phyloP scores from a whole-genome alignment of 495 filamentous ascomycete species.

The Sabuloglossum arenarium region DNA sequence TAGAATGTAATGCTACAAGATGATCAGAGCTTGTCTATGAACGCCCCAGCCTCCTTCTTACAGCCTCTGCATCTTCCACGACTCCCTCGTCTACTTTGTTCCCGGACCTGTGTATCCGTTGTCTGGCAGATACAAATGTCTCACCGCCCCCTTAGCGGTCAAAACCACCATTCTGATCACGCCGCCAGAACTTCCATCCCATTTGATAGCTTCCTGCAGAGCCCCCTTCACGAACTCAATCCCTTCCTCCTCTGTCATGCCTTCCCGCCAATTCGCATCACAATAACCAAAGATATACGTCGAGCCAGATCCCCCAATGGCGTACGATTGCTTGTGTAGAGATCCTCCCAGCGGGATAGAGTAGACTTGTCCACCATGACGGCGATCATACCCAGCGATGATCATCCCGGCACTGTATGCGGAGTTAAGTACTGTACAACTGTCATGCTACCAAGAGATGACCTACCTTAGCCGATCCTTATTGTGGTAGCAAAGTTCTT shows the following conservation, averaged over 20 bases:
- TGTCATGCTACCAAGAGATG: not conserved
- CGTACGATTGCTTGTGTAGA: conserved; percentile 87
- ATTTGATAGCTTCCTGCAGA: conserved; percentile 87
- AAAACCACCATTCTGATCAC: conserved; percentile 95
- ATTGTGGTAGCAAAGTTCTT: conserved; percentile 93
- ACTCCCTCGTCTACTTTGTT: conserved; percentile 15
- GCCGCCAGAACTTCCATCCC: conserved; percentile 96
- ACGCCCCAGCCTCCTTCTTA: no score
- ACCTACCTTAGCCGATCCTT: conserved; percentile 71
- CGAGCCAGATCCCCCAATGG: conserved; percentile 91
- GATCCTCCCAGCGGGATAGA: conserved; percentile 93
- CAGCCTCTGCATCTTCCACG: not conserved
- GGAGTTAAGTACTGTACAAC: conserved; percentile 2
- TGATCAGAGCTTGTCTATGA: not conserved
- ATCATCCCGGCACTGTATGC: conserved; percentile 71
- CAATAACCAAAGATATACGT: conserved; percentile 99
- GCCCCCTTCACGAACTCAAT: conserved; percentile 80
- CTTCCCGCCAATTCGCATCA: conserved; percentile 87
- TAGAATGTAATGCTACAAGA: not conserved
- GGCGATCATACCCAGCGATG: conserved; percentile 85
- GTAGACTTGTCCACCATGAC: conserved; percentile 90
- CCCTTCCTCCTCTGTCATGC: conserved; percentile 88
- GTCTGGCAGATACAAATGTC: conserved; percentile 82
- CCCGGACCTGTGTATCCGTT: conserved; percentile 52
- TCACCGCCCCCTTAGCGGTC: conserved; percentile 66